Base-by-base conservation (phyloP, 2,329 filamentous ascomycete species). In the Alternaria burnsii region DNA sequence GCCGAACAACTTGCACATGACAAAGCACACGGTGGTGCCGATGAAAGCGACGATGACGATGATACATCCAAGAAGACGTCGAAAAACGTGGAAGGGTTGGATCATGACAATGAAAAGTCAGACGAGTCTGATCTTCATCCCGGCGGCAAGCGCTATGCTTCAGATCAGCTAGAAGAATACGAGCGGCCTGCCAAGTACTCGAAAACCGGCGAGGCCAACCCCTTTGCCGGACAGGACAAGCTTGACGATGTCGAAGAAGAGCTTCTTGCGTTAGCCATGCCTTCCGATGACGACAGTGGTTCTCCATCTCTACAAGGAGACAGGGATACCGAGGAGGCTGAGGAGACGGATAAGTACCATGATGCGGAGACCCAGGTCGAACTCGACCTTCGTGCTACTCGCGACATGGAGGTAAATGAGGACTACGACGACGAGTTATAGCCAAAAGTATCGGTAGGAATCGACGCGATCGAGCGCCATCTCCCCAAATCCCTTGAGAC, bases 1-100 rank as follows among this genome's bases (percentile, higher is more conserved):
- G 42, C 34, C n/a, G 43, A 61, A 5, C 52, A 65, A 26, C 52
- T 55, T 32, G 63, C 42, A 1, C 30, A 52, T 16, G 58, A 60
- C 44, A 42, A 42, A 11, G 34, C 34, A 5, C 20, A 47, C 3
- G 47, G 42, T 4, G 41, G 41, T 16, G n/a, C 16, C 18, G 50
- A 22, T 11, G 36, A 16, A 3, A 26, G n/a, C 34, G 50, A 41
- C 4, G 50, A 52, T n/a, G 50, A 52, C 3, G 48, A 38, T 18
- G 34, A 38, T 20, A 52, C 22, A 24, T 14, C 48, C 16, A 52
- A 40, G 22, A 52, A 40, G 34, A 22, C 14, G 20, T n/a, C 34
- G n/a, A 40, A 52, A 22, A 8, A 12, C 12, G 28, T 11, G n/a
- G 26, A 40, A 11, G 22, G 24, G 24, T 26, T 26, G 24, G 6